Conservation (phyloP, 2,329 filamentous ascomycete genomes). For the Neonectria punicea region DNA sequence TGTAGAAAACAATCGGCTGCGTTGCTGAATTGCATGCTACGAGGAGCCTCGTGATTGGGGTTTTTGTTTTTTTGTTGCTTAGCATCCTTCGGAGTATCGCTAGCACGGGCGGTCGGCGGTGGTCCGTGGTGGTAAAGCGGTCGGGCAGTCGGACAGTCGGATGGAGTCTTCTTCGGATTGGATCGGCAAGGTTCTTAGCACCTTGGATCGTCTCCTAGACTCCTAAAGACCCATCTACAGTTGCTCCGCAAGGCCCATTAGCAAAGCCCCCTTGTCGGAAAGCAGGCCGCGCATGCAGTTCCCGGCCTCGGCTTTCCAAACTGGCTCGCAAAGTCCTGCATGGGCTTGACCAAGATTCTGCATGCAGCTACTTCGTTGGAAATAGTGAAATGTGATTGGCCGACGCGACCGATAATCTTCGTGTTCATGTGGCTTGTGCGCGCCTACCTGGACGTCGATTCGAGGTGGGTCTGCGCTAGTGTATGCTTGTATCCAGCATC, state of each 20-base stretch:
- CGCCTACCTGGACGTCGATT: slow-evolving; percentile 29
- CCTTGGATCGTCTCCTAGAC: background rate
- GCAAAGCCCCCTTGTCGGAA: background rate
- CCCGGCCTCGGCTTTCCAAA: slow-evolving; percentile 3
- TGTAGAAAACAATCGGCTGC: background rate
- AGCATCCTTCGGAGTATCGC: slow-evolving; percentile 17
- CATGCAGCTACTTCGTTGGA: slow-evolving; percentile 32
- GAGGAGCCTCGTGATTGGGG: background rate
- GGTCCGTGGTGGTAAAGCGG: background rate
- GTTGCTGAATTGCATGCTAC: background rate
- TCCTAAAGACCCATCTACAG: background rate
- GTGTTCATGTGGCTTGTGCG: slow-evolving; percentile 32
- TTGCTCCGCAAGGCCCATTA: background rate
- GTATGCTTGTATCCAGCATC: slow-evolving; percentile 38
- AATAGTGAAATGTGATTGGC: slow-evolving; percentile 36
- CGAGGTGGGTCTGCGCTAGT: slow-evolving; percentile 31
- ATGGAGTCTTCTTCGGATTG: background rate
- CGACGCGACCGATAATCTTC: slow-evolving; percentile 24
- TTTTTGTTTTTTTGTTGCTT: background rate
- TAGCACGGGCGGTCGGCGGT: slow-evolving; percentile 13
- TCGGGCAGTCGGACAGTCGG: background rate
- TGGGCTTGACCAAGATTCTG: slow-evolving; percentile 31
- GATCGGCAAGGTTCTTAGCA: slow-evolving; percentile 1
- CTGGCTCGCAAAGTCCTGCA: slow-evolving; percentile 2
- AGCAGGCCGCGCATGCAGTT: background rate